Base-by-base conservation (phyloP, 2,329 filamentous ascomycete genomes). In the Aphanoascus verrucosus region DNA sequence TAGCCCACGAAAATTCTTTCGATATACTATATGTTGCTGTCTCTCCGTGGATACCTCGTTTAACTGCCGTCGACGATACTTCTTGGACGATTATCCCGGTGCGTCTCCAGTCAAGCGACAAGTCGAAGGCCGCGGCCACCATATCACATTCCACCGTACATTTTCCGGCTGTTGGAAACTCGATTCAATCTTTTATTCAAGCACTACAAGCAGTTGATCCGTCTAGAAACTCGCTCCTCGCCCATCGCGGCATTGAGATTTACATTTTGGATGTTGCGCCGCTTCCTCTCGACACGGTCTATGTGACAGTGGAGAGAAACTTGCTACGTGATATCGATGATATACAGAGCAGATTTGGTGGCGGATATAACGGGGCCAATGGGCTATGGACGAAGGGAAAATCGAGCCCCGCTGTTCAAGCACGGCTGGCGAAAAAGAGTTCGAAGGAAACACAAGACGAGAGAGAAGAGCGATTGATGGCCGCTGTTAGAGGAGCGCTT, bases 61-160 rank as follows among this genome's bases (percentile, higher is more conserved):
- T 67, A 44, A 63, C 58, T 50, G 65, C 72, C 57, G 67, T 74
- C 41, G 75, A 85, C 64, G 80, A 82, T 55, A 79, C 82, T 15
- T 77, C 79, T 45, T 98, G 93, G 93, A 88, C 88, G 6, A 80
- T 97, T 48, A 79, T 97, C 34, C 87, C 91, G 1, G 80, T 94
- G 55, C 76, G 77, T 19, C 74, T 76, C 52, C 72, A 69, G 53
- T 67, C 61, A n/a, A 63, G 61, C 57, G 70, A 68, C 61, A 67
- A 64, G 57, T 70, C 70, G 15, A 70, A 74, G 58, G 82, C 82
- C 41, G 75, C 80, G 42, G 23, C 48, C 17, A 77, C 79, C 8
- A 76, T 89, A 42, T 79, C 86, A 15, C 80, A 85, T 58, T 88
- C 86, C 4, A 94, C 87, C 1, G 77, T 96, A 38, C 83, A 90